Base-by-base conservation (phyloP, 106 monocot genomes). In the Acorus gramineus region DNA sequence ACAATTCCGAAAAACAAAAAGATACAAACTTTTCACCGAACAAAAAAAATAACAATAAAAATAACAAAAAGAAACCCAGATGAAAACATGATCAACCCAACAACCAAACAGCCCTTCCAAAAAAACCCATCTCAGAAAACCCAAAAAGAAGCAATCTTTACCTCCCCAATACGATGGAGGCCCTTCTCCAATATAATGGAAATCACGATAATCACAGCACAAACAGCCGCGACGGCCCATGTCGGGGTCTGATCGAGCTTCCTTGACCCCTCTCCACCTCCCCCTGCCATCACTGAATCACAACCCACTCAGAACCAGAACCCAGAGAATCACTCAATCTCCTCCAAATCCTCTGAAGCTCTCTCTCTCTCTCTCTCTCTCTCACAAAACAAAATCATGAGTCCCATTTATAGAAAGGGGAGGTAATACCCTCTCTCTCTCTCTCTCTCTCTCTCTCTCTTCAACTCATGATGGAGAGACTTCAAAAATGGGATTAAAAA, bases 231-330 rank as follows among this genome's bases (percentile, higher is more conserved):
- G 4, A 93, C 88, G 2, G 93, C 93, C 93, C 93, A 93, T 47
- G 93, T 93, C 10, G 93, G 87, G 4, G 93, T 93, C 69, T 80
- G 70, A 65, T 93, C 87, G 11, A 93, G 88, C 76, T 88, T 83
- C 62, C 89, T 78, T 44, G 76, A 11, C 12, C n/a, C 47, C 9
- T 46, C 68, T 2, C 12, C 11, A 12, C 42, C 89, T 63, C 79
- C 84, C 43, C 53, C 85, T 2, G 53, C 80, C 85, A 77, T 78
- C 54, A 10, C 50, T 54, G 43, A 51, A 11, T 10, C 7, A 55
- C 11, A 55, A 55, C 11, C 11, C 11, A 4, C 13, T 55, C 55
- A 55, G 9, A 55, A 55, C 12, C 8, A 6, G 4, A 55, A 6
- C 8, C 3, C 4, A 10, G 5, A 6, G 3, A 55, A 9, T 55